Conservation (phyloP, 495 filamentous ascomycete genomes). For the Polyplosphaeria fusca region DNA sequence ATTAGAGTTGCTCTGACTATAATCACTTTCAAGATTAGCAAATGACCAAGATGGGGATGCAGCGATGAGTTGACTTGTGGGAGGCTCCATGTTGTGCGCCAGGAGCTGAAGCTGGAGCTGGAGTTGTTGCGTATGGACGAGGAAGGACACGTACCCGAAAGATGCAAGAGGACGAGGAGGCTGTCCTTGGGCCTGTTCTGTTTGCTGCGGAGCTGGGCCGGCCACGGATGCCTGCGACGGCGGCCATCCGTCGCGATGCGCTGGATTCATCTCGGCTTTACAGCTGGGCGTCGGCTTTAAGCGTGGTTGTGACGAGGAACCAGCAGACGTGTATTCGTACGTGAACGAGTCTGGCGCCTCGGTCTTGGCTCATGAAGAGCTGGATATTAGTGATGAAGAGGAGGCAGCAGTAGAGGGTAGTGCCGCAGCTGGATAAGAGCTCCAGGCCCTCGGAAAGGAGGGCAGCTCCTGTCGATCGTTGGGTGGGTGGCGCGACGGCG, state of each 20-base stretch:
- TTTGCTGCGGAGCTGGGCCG: constrained; percentile 29
- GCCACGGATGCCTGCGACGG: constrained; percentile 26
- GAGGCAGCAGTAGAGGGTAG: too few relatives aligned
- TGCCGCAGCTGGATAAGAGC: too few relatives aligned
- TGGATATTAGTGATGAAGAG: too few relatives aligned
- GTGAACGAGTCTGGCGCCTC: not conserved
- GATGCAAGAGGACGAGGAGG: constrained; percentile 23
- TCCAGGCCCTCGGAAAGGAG: too few relatives aligned
- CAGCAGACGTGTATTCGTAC: constrained; percentile 6
- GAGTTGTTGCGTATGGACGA: too few relatives aligned
- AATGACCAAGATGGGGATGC: too few relatives aligned
- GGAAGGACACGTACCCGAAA: constrained; percentile 29
- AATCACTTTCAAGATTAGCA: constrained; percentile 7
- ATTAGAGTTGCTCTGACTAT: constrained; percentile 22
- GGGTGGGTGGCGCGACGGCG: too few relatives aligned
- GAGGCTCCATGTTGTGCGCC: too few relatives aligned
- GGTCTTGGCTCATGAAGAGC: constrained; percentile 28
- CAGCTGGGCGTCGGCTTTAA: constrained; percentile 20
- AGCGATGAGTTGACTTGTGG: too few relatives aligned
- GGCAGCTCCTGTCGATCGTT: too few relatives aligned
- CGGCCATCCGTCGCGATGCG: constrained; percentile 36
- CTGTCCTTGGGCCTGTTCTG: constrained; percentile 29
- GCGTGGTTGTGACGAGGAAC: constrained; percentile 5
- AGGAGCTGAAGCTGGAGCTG: too few relatives aligned
- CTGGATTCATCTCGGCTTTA: constrained; percentile 36